Base-by-base conservation (phyloP, 768 basidiomycete genomes). In the Tulasnella sp. region DNA sequence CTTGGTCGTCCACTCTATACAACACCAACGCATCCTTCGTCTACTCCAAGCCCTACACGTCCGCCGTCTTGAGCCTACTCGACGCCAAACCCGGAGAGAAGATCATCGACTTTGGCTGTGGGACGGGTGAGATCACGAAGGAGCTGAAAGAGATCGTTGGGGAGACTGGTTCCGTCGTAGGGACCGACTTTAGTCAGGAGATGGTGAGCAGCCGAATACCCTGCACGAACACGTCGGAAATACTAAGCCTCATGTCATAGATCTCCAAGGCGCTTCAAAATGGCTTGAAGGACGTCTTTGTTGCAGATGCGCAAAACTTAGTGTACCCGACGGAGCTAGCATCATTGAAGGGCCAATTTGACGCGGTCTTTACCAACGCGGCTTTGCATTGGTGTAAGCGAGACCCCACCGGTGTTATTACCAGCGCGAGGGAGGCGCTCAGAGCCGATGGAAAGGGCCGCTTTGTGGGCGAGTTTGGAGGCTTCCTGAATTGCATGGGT, bases 381-480 rank as follows among this genome's bases (percentile, higher is more conserved):
- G 76, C 79, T 3, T 67, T 93, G 63, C 90, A 94, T 66, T 93
- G 89, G 90, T 92, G 88, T 71, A 91, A 88, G 69, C 72, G 73
- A 3, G 75, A 85, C 64, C 91, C 90, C 0, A 68, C 66, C 1
- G 82, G 79, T 1, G 88, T 90, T 8, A 68, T 90, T 9, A 70
- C 75, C 13, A 77, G 81, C 51, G 77, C 79, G n/a, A 79, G 78
- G 66, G 74, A 72, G 47, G 70, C 85, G 9, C 72, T 92, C 56
- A 88, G 81, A 65, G 77, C 75, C 1, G 85, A 85, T 0, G 89
- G 58, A 49, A 51, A 38, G 34, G 58, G 88, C 1, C 74, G 84
- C 21, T 79, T 91, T 48, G 82, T 82, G 0, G 82, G 77, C 23
- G 90, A 92, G 68, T 82, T 89, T 78, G 85, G 88, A 13, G 86